A percentile compares a stretch with the other conserved stretches of the same genome.
phyloP scores from a whole-genome alignment of 768 basidiomycete species.

The Kwoniella sp. region DNA sequence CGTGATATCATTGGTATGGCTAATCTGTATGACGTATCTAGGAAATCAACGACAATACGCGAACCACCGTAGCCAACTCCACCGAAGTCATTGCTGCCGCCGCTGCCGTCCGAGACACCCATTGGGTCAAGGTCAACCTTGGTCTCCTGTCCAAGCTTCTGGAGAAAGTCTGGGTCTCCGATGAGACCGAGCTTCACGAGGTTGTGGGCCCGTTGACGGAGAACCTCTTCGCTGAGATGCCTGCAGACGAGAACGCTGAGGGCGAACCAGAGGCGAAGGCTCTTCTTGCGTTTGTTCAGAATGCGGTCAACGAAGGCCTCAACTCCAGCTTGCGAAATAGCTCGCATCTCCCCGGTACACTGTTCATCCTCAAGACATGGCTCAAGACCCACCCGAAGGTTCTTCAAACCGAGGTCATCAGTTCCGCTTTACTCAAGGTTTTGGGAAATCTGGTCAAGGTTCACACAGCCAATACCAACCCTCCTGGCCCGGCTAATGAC shows the following conservation, averaged over 20 bases:
- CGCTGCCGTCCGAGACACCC: slow-evolving; percentile 75
- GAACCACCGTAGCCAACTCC: slow-evolving; percentile 73
- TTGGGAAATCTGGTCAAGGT: slow-evolving; percentile 85
- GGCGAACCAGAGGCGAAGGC: slow-evolving; percentile 70
- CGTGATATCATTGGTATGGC: background rate
- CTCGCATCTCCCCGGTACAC: slow-evolving; percentile 67
- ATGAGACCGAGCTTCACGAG: slow-evolving; percentile 78
- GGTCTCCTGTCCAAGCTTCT: slow-evolving; percentile 76
- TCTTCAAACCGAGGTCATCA: slow-evolving; percentile 70
- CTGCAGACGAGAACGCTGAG: slow-evolving; percentile 67
- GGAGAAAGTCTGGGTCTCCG: slow-evolving; percentile 79
- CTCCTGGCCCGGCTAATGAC: slow-evolving; percentile 55
- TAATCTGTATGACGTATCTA: slow-evolving; percentile 47
- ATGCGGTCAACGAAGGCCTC: slow-evolving; percentile 76
- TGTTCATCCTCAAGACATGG: slow-evolving; percentile 84
- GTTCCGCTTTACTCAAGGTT: slow-evolving; percentile 74
- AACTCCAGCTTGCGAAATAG: slow-evolving; percentile 38
- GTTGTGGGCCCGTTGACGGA: slow-evolving; percentile 80
- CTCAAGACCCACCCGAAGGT: slow-evolving; percentile 78
- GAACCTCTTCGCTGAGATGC: slow-evolving; percentile 73
- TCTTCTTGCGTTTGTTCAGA: slow-evolving; percentile 75
- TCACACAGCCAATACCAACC: slow-evolving; percentile 66
- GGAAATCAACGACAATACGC: slow-evolving; percentile 73
- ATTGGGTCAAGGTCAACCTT: slow-evolving; percentile 78
- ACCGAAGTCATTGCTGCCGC: slow-evolving; percentile 88